Evolutionary conservation across 2,329 filamentous ascomycete species (phyloP).

Genomic region (Zasmidium cellare): DNA sequence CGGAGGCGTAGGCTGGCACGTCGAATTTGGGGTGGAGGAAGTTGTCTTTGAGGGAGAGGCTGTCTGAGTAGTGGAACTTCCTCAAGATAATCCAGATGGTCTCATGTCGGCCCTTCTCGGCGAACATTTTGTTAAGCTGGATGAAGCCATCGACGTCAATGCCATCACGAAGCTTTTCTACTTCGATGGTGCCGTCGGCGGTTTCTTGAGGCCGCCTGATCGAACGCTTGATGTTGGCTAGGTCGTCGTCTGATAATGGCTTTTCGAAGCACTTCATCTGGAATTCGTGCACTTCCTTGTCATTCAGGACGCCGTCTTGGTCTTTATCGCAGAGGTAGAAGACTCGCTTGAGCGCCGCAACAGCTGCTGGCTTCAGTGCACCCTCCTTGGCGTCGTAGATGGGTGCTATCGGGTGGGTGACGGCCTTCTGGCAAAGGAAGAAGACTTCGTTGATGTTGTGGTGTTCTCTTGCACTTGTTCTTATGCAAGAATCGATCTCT

Average conservation of each 20-base stretch:
- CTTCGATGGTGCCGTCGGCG: slow-evolving; percentile 17
- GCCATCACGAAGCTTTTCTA: slow-evolving; percentile 59
- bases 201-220: slow-evolving; percentile 59
- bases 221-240: slow-evolving; percentile 87
- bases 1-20: slow-evolving; percentile 86
- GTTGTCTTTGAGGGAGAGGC: slow-evolving; percentile 82
- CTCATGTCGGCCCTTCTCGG: slow-evolving; percentile 94
- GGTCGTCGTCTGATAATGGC: slow-evolving; percentile 73
- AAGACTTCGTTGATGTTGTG: slow-evolving; percentile 93
- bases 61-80: slow-evolving; percentile 95
- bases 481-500: slow-evolving; percentile 96
- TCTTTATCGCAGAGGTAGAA: slow-evolving; percentile 98
- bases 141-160: slow-evolving; percentile 84
- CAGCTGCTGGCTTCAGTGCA: slow-evolving; percentile 81
- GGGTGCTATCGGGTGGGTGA: slow-evolving; percentile 94
- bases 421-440: slow-evolving; percentile 96
- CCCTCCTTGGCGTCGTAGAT: slow-evolving; percentile 93
- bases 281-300: slow-evolving; percentile 87
- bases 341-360: slow-evolving; percentile 81
- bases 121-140: slow-evolving; percentile 91
- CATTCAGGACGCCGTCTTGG: slow-evolving; percentile 88
- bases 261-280: slow-evolving; percentile 92
- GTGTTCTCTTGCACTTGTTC: slow-evolving; percentile 87
- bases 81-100: slow-evolving; percentile 97
- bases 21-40: slow-evolving; percentile 94